These are phyloP conservation scores for Eimeria necatrix DNA, from an alignment of 169 alveolate species.

Conservation along the genomic window DNA sequence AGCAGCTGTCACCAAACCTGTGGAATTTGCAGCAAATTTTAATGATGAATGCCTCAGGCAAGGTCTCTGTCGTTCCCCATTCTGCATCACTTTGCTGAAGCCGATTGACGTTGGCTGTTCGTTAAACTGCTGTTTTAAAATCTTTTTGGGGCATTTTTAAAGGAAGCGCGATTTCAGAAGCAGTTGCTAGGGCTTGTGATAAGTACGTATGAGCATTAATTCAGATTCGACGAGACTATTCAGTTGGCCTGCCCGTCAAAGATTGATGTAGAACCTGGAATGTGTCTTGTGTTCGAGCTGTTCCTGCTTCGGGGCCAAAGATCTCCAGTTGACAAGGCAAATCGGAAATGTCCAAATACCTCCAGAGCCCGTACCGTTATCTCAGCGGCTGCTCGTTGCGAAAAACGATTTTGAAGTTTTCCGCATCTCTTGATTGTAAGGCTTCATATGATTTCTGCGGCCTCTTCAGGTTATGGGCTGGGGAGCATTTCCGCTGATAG, in stretches of 20 bases:
- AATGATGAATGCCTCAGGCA: slow-evolving; percentile 59
- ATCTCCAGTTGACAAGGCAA: slow-evolving; percentile 85
- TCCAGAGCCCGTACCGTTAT: too few relatives aligned
- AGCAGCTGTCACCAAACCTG: slow-evolving; percentile 36
- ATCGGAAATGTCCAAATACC: background rate
- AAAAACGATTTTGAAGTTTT: too few relatives aligned
- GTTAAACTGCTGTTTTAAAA: too few relatives aligned
- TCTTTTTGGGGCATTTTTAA: too few relatives aligned
- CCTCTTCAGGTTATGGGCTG: slow-evolving; percentile 79
- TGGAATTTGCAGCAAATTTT: slow-evolving; percentile 25
- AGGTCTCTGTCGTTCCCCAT: background rate
- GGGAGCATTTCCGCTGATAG: slow-evolving; percentile 88
- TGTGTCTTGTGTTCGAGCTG: slow-evolving; percentile 86
- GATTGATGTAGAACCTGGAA: slow-evolving; percentile 84
- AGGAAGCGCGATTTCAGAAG: too few relatives aligned
- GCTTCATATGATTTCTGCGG: background rate
- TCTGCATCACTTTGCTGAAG: background rate
- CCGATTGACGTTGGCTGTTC: too few relatives aligned
- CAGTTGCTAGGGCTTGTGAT: background rate
- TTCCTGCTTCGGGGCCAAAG: slow-evolving; percentile 81
- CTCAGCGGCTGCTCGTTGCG: too few relatives aligned
- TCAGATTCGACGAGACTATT: slow-evolving; percentile 81
- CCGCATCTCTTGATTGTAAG: too few relatives aligned
- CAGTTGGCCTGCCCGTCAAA: slow-evolving; percentile 86
- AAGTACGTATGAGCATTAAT: background rate